Conservation (phyloP, 306 rosid species). For the Castanea mollissima region DNA sequence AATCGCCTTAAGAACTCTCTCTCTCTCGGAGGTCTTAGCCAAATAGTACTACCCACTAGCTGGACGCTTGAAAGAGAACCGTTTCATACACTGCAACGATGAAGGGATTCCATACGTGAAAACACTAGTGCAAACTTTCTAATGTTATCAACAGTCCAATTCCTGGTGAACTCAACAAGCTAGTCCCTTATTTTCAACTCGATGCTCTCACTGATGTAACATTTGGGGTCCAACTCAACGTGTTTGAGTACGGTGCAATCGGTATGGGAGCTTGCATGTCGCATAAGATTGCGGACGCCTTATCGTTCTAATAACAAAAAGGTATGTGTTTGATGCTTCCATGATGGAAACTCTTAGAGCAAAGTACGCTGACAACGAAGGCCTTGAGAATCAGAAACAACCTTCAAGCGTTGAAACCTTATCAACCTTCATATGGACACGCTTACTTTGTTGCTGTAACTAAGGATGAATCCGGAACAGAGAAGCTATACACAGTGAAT, state of each 20-base stretch:
- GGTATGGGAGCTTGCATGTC: constrained; percentile 50
- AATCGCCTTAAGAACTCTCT: constrained; percentile 40
- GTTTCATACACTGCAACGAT: constrained; percentile 41
- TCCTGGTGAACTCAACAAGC: constrained; percentile 38
- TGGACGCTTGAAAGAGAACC: constrained; percentile 8
- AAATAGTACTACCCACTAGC: constrained; percentile 43
- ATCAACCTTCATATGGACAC: no score
- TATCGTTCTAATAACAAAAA: constrained; percentile 40
- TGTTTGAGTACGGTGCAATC: constrained; percentile 22
- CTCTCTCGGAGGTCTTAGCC: constrained; percentile 31
- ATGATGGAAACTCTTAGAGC: constrained; percentile 36
- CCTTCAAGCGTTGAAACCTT: constrained; percentile 41
- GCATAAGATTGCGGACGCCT: constrained; percentile 51
- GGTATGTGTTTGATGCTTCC: constrained; percentile 42
- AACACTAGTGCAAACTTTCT: constrained; percentile 37
- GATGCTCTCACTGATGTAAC: no score
- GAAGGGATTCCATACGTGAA: constrained; percentile 40
- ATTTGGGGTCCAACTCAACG: no score
- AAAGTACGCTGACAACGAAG: constrained; percentile 10
- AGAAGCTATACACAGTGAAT: no score
- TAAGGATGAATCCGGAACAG: no score
- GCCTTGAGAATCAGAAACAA: neutral
- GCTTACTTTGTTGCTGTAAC: no score
- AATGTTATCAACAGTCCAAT: constrained; percentile 33
- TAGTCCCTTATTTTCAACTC: constrained; percentile 33